Evolutionary conservation across 2,329 filamentous ascomycete species (phyloP).

Genomic region (Laburnicola sp.): DNA sequence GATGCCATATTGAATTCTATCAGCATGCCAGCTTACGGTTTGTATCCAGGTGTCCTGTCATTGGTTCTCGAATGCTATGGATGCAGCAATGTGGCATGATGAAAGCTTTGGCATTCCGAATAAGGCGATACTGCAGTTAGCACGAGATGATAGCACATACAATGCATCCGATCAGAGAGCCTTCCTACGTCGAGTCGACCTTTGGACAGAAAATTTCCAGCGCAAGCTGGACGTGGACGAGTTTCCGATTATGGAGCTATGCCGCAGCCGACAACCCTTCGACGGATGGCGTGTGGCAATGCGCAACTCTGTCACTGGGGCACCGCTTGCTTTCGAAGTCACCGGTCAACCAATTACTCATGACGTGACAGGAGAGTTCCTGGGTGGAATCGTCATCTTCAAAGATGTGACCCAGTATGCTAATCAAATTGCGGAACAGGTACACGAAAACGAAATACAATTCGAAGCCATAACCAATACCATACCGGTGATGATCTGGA

Average conservation of each 20-base stretch:
- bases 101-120: constrained; percentile 75
- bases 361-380: constrained; percentile 68
- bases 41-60: not conserved
- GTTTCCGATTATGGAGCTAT: constrained; percentile 67
- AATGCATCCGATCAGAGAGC: constrained; percentile 49
- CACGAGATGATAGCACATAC: constrained; percentile 45
- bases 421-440: constrained; percentile 69
- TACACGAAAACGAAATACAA: constrained; percentile 70
- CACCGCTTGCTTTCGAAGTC: constrained; percentile 64
- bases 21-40: constrained; percentile 68
- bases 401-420: constrained; percentile 73
- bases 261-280: constrained; percentile 64
- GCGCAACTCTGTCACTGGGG: constrained; percentile 57
- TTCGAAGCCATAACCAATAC: constrained; percentile 77
- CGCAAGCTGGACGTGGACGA: constrained; percentile 61
- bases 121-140: constrained; percentile 57
- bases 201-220: constrained; percentile 70
- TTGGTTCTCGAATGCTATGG: not conserved
- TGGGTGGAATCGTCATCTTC: constrained; percentile 72
- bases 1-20: constrained; percentile 77
- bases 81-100: constrained; percentile 73
- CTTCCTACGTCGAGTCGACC: constrained; percentile 61
- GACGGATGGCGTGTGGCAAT: constrained; percentile 63
- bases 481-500: constrained; percentile 66
- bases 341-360: constrained; percentile 70